Evolutionary conservation across 2,329 filamentous ascomycete genomes (phyloP).

Genomic region (Scleromitrula shiraiana): DNA sequence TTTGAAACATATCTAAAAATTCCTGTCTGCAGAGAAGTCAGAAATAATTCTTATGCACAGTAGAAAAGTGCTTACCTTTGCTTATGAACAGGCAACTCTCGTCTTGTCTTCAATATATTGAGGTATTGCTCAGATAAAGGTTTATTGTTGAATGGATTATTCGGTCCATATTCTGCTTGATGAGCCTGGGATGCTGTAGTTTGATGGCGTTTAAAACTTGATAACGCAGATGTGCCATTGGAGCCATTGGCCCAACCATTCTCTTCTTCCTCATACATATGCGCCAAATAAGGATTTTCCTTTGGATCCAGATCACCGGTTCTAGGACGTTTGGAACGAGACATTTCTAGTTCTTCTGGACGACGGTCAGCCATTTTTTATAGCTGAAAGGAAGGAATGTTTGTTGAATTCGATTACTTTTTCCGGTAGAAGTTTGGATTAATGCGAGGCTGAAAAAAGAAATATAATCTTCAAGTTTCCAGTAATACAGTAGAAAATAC

Average conservation of each 20-base stretch:
- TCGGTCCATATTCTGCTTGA: conserved; percentile 68
- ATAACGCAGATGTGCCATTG: conserved; percentile 30
- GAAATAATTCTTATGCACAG: neutral
- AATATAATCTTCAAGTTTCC: neutral
- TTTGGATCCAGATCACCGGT: conserved; percentile 39
- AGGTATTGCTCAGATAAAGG: conserved; percentile 80
- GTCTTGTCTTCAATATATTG: conserved; percentile 73
- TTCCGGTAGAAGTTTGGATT: conserved; percentile 9
- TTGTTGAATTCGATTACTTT: conserved; percentile 23
- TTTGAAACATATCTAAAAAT: conserved; percentile 88
- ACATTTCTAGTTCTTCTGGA: conserved; percentile 40
- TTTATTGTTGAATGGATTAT: conserved; percentile 77
- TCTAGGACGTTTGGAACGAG: conserved; percentile 40
- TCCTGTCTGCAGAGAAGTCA: conserved; percentile 55
- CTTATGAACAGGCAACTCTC: conserved; percentile 83
- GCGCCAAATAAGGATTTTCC: conserved; percentile 83
- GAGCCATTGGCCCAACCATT: conserved; percentile 28
- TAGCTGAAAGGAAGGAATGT: conserved; percentile 13
- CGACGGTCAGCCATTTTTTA: conserved; percentile 48
- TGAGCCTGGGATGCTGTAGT: conserved; percentile 71
- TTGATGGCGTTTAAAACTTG: conserved; percentile 62
- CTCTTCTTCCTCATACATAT: conserved; percentile 59
- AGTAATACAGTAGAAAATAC: neutral
- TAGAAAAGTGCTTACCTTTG: conserved; percentile 54
- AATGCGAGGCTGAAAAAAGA: conserved; percentile 19